phyloP scores from a whole-genome alignment of 148 eudicot species.

The Polygonum aviculare region DNA sequence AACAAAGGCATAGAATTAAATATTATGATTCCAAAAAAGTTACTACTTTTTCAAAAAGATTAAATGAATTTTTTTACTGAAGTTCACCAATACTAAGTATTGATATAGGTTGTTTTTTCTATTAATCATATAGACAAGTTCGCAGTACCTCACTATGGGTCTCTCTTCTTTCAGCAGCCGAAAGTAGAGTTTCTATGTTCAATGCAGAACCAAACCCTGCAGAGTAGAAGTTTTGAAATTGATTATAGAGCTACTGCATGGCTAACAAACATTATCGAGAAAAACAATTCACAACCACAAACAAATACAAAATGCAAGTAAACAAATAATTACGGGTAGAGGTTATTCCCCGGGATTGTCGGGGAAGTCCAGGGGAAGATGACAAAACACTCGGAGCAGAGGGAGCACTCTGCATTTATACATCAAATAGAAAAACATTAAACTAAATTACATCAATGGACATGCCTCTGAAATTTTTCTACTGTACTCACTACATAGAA shows the following conservation, averaged over 20 bases:
- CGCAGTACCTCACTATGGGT: conserved; percentile 70
- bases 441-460: not conserved
- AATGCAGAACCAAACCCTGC: conserved; percentile 96
- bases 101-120: not conserved
- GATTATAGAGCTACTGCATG: not conserved
- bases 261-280: not conserved
- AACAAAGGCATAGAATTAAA: not conserved
- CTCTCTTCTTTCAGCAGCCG: conserved; percentile 93
- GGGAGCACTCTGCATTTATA: conserved; percentile 44
- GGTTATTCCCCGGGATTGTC: conserved; percentile 53
- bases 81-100: not conserved
- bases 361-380: conserved; percentile 52
- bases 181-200: conserved; percentile 90
- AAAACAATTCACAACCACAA: not conserved
- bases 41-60: not conserved
- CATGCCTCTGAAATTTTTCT: not conserved
- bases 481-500: not conserved
- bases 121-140: not conserved
- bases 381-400: conserved; percentile 40
- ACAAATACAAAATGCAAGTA: not conserved
- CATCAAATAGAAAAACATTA: not conserved
- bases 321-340: conserved; percentile 48
- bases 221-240: not conserved
- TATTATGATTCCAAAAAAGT: not conserved
- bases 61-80: not conserved